phyloP scores from a whole-genome alignment of 2,329 filamentous ascomycete genomes.

The Fusarium buharicum region DNA sequence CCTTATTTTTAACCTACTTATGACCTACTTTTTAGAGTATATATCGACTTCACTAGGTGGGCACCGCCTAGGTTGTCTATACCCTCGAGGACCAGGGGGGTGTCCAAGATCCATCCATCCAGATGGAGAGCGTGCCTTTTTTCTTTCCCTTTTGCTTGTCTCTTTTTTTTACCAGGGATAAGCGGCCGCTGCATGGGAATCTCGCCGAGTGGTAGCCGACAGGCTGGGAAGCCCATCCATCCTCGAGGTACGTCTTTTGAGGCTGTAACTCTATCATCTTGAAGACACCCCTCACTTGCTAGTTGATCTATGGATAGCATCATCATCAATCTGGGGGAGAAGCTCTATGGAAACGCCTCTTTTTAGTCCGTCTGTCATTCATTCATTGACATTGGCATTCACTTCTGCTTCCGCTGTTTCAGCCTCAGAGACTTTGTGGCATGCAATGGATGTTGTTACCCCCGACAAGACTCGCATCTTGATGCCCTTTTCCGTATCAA shows the following conservation, averaged over 20 bases:
- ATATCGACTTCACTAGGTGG: no score
- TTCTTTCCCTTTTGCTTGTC: not conserved
- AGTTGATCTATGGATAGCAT: not conserved
- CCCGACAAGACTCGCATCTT: conserved; percentile 16
- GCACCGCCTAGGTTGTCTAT: no score
- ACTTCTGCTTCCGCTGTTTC: conserved; percentile 1
- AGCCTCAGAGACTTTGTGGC: conserved; percentile 25
- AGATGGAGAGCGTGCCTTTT: conserved; percentile 5
- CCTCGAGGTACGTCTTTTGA: conserved; percentile 4
- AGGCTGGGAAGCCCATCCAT: conserved; percentile 22
- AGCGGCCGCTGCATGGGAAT: conserved; percentile 32
- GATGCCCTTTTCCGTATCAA: conserved; percentile 14
- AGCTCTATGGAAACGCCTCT: not conserved
- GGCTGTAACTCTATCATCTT: conserved; percentile 21
- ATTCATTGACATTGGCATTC: not conserved
- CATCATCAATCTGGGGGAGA: conserved; percentile 2
- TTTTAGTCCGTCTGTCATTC: not conserved
- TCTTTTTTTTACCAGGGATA: not conserved
- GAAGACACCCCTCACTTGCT: conserved; percentile 4
- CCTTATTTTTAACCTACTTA: no score
- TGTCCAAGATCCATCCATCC: conserved; percentile 13
- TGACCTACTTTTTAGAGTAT: no score
- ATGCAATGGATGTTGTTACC: not conserved
- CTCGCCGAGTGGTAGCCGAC: conserved; percentile 40
- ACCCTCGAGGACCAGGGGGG: conserved; percentile 36